These are phyloP conservation scores for Lactifluus volemus DNA, from an alignment of 768 basidiomycete species.

Conservation along the genomic window DNA sequence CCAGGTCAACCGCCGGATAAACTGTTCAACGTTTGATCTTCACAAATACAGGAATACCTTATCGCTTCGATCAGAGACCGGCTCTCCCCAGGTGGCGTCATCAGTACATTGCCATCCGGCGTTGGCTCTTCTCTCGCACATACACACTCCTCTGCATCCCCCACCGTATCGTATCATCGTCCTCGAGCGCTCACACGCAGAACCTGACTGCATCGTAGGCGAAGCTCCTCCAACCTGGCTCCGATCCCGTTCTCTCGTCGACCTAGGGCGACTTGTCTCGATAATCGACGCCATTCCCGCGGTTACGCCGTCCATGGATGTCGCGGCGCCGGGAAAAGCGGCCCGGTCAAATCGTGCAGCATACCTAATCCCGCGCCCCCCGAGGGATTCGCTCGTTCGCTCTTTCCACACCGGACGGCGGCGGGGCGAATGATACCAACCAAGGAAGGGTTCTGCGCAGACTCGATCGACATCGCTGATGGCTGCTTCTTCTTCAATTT, in stretches of 20 bases:
- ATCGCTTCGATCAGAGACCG: too few species aligned
- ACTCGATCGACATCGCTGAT: constrained; percentile 83
- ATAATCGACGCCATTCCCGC: constrained; percentile 80
- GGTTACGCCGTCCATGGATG: constrained; percentile 78
- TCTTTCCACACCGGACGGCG: constrained; percentile 85
- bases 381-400: constrained; percentile 44
- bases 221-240: constrained; percentile 91
- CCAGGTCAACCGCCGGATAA: too few species aligned
- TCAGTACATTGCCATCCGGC: too few species aligned
- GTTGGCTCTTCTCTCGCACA: constrained; percentile 81
- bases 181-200: constrained; percentile 83
- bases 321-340: too few species aligned
- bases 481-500: constrained; percentile 86
- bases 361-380: constrained; percentile 76
- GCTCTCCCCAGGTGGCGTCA: too few species aligned
- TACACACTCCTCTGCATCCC: constrained; percentile 47
- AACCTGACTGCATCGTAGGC: constrained; percentile 96
- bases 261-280: constrained; percentile 60
- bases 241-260: constrained; percentile 57
- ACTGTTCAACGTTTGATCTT: too few species aligned
- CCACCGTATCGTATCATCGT: constrained; percentile 72
- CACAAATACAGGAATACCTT: too few species aligned
- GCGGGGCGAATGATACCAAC: constrained; percentile 28
- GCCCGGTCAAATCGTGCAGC: constrained; percentile 53
- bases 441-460: constrained; percentile 55